A percentile compares a stretch with the other conserved stretches of the same genome.
phyloP scores from a whole-genome alignment of 2,329 filamentous ascomycete genomes.

The Pseudopyricularia cyperi region DNA sequence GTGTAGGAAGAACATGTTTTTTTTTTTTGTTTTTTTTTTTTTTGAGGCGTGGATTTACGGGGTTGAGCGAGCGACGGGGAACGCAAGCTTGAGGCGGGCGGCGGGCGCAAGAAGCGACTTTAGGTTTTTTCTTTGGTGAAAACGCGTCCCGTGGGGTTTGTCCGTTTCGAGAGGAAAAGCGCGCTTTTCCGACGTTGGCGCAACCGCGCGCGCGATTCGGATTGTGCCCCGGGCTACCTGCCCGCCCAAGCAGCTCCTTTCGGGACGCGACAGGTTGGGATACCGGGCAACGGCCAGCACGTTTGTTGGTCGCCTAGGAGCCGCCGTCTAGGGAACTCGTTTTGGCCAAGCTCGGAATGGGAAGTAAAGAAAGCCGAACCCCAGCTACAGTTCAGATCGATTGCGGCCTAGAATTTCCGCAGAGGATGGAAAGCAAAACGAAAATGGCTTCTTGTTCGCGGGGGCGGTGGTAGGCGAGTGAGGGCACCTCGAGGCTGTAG shows the following conservation, averaged over 20 bases:
- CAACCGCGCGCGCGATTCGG: background rate
- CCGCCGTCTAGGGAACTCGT: too few species aligned
- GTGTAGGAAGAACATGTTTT: conserved; percentile 90
- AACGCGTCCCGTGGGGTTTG: background rate
- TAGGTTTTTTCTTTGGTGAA: conserved; percentile 6
- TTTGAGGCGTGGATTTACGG: too few species aligned
- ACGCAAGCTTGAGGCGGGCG: background rate
- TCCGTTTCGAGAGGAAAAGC: background rate
- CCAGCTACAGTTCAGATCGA: background rate
- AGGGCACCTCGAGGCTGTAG: background rate
- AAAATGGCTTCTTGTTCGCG: background rate
- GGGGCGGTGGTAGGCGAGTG: background rate
- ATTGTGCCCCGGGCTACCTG: background rate
- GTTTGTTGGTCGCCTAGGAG: too few species aligned
- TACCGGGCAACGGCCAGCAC: background rate
- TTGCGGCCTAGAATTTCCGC: background rate
- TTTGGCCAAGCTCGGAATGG: too few species aligned
- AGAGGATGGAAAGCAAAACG: background rate
- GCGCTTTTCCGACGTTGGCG: background rate
- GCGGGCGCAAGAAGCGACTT: too few species aligned
- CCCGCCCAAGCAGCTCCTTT: background rate
- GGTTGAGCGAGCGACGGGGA: too few species aligned
- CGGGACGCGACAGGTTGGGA: background rate
- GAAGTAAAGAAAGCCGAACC: background rate
- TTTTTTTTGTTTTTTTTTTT: too few species aligned